Evolutionary conservation across 352 stramenopile genomes (phyloP).

Genomic region (Pythium grandisporangium): DNA sequence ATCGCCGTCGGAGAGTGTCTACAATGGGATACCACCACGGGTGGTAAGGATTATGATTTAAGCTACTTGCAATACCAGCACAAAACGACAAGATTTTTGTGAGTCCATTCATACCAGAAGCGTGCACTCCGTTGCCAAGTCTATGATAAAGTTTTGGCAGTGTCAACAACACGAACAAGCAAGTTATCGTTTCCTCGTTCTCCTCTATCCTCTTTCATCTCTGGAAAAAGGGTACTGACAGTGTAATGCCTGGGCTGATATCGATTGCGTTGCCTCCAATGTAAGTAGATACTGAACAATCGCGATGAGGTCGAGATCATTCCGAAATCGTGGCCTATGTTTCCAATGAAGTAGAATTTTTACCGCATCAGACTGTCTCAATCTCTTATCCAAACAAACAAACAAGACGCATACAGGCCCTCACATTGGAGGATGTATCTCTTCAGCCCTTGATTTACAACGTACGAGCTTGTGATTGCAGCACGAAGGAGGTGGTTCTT

Average conservation of each 20-base stretch:
- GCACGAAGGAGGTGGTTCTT: constrained; percentile 30
- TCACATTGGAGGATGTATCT: too few relatives aligned
- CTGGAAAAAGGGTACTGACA: constrained; percentile 20
- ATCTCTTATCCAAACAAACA: too few relatives aligned
- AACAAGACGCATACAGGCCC: background rate
- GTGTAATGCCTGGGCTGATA: constrained; percentile 34
- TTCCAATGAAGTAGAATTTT: background rate
- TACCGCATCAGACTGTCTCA: too few relatives aligned
- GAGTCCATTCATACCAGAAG: constrained; percentile 19
- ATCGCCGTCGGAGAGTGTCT: constrained; percentile 52
- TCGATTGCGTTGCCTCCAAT: constrained; percentile 25
- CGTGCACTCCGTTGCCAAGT: constrained; percentile 47
- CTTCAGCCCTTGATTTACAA: background rate
- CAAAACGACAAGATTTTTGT: background rate
- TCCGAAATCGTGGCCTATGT: constrained; percentile 34
- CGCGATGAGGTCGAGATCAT: constrained; percentile 41
- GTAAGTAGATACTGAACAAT: constrained; percentile 36
- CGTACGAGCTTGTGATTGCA: constrained; percentile 42
- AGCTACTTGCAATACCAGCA: background rate
- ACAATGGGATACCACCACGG: background rate
- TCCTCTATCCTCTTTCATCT: background rate
- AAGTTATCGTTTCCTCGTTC: background rate
- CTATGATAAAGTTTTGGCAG: too few relatives aligned
- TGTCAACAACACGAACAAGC: background rate
- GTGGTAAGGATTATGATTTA: too few relatives aligned